Base-by-base conservation (phyloP, 1,284 basidiomycete species). In the Papiliotrema terrestris region DNA sequence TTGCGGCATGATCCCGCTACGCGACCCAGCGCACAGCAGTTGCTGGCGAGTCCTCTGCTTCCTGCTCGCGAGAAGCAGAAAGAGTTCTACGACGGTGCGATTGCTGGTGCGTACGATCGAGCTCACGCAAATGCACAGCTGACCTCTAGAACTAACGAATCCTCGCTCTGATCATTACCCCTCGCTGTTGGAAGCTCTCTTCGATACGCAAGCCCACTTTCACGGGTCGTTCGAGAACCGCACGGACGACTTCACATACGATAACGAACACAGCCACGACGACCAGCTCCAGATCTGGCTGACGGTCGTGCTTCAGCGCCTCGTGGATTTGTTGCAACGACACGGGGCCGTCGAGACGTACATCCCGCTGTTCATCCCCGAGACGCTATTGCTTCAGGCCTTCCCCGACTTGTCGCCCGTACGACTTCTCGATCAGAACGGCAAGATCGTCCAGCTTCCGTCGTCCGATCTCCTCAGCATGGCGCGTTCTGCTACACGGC, bases 301-400 rank as follows among this genome's bases (percentile, higher is more conserved):
- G 9, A 65, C 69, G 0, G 72, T 88, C 2, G 89, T 95, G 3
- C 81, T 86, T 58, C 87, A 91, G 54, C 84, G 85, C 22, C 78
- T 96, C 2, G 80, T 84, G 2, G 79, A 84, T 8, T 84, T 94
- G 14, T 93, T 96, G 71, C 84, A 86, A 45, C 80, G 94, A 2
- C 93, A 94, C 65, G 94, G 94, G 6, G 92, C 94, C 0, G 84
- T 96, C 2, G 86, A 93, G 49, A 68, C 69, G 62, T 86, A 90
- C 60, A 86, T 91, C 0, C 88, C 91, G 0, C 77, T 95, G 15
- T 78, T 97, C 4, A 83, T 92, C 65, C 94, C 92, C 0, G 79
- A 80, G 25, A 80, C 78, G 23, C 75, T 77, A 0, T 78, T 86
- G 2, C 79, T 82, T 36, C 81, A 83, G 43, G 73, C 79, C 0